These are phyloP conservation scores for Pseudohyphozyma bogoriensis DNA, from an alignment of 768 basidiomycete species.

Conservation along the genomic window DNA sequence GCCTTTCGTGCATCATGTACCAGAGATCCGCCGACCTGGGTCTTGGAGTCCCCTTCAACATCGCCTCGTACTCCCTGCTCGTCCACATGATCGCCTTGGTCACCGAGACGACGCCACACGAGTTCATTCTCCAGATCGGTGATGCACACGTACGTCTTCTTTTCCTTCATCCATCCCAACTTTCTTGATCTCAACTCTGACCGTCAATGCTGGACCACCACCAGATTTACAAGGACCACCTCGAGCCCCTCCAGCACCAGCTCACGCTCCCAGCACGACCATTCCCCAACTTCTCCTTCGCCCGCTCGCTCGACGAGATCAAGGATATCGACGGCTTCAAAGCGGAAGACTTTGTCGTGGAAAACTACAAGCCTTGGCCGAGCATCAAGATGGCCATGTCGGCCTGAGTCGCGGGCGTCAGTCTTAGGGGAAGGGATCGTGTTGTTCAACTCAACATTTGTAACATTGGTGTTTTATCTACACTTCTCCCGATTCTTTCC, in stretches of 20 bases:
- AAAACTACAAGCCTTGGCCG: slow-evolving; percentile 74
- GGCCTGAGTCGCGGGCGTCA: too few species aligned
- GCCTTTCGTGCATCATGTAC: slow-evolving; percentile 91
- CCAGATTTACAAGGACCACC: slow-evolving; percentile 83
- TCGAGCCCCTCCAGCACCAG: slow-evolving; percentile 74
- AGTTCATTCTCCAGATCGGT: slow-evolving; percentile 89
- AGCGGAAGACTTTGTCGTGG: slow-evolving; percentile 69
- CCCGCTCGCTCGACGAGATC: slow-evolving; percentile 48
- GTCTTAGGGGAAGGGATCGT: too few species aligned
- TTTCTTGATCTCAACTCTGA: too few species aligned
- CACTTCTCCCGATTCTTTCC: too few species aligned
- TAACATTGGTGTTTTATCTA: too few species aligned
- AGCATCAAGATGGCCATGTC: slow-evolving; percentile 93
- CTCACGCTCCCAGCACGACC: slow-evolving; percentile 59
- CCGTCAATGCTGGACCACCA: too few species aligned
- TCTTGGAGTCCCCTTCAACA: slow-evolving; percentile 97
- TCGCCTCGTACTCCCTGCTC: slow-evolving; percentile 92
- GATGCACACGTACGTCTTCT: slow-evolving; percentile 99
- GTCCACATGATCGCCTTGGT: slow-evolving; percentile 96
- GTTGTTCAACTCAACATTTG: too few species aligned
- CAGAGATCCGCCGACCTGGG: slow-evolving; percentile 96
- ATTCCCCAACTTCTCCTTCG: slow-evolving; percentile 74
- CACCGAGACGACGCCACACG: slow-evolving; percentile 73
- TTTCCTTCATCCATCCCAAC: too few species aligned
- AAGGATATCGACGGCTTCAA: slow-evolving; percentile 60